These are phyloP conservation scores for Crassisporium funariophilum DNA, from an alignment of 768 basidiomycete genomes.

Conservation along the genomic window DNA sequence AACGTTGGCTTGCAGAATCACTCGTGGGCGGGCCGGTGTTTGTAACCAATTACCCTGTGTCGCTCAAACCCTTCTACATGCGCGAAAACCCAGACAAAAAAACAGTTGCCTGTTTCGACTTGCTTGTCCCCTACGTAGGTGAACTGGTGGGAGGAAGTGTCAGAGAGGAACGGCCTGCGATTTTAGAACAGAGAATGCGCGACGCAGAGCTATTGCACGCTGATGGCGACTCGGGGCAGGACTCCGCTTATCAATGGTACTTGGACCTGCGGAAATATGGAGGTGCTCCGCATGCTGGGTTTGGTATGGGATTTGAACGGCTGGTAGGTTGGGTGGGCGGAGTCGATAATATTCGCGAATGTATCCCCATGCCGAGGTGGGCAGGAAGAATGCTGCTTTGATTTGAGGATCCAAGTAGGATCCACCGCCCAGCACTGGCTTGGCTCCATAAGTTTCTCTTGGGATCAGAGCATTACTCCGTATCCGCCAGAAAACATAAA, in stretches of 20 bases:
- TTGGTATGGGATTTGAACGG: conserved; percentile 95
- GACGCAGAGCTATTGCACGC: conserved; percentile 26
- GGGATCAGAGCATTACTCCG: too few species aligned
- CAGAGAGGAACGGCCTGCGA: conserved; percentile 70
- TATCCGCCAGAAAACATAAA: too few species aligned
- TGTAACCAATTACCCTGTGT: conserved; percentile 84
- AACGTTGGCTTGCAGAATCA: conserved; percentile 81
- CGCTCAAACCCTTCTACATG: conserved; percentile 97
- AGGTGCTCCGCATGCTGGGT: conserved; percentile 91
- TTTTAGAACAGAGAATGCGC: conserved; percentile 54
- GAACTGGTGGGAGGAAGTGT: conserved; percentile 93
- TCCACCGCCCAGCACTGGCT: too few species aligned
- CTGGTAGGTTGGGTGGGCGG: conserved; percentile 87
- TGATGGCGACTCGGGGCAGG: conserved; percentile 36
- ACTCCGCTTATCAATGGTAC: conserved; percentile 65
- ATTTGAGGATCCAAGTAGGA: too few species aligned
- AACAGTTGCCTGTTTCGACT: conserved; percentile 90
- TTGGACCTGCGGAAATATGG: conserved; percentile 82
- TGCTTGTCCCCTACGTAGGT: conserved; percentile 85
- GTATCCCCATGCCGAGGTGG: conserved; percentile 91
- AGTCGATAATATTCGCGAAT: conserved; percentile 89
- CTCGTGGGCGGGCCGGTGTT: conserved; percentile 79
- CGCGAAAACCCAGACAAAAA: conserved; percentile 49
- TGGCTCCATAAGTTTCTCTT: too few species aligned
- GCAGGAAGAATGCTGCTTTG: conserved; percentile 74